These are phyloP conservation scores for Henckelia pumila DNA, from an alignment of 257 asterid species.

Conservation along the genomic window DNA sequence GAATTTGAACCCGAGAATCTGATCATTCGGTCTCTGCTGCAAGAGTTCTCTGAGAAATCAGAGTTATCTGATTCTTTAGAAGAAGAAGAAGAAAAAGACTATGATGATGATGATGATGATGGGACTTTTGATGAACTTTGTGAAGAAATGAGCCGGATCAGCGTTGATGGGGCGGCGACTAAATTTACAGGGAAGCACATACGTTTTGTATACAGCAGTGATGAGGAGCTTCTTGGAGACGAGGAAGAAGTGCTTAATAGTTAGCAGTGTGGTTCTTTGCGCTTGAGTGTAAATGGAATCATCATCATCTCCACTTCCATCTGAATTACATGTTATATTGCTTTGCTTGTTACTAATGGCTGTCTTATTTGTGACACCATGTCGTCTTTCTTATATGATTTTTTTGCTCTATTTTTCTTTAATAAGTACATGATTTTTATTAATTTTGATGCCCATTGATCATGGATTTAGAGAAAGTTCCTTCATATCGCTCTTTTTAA, in stretches of 20 bases:
- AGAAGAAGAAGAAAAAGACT: too few relatives aligned
- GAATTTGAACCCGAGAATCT: constrained; percentile 36
- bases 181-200: constrained; percentile 62
- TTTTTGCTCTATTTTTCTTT: background rate
- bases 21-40: constrained; percentile 71
- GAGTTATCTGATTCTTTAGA: constrained; percentile 32
- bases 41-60: constrained; percentile 71
- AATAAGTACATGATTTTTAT: background rate
- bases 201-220: too few relatives aligned
- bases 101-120: constrained; percentile 20
- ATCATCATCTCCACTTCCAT: too few relatives aligned
- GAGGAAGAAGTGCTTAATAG: constrained; percentile 32
- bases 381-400: too few relatives aligned
- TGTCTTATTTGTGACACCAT: too few relatives aligned
- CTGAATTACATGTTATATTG: too few relatives aligned
- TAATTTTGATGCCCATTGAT: background rate
- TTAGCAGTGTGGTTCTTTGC: too few relatives aligned
- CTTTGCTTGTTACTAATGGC: too few relatives aligned
- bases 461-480: background rate
- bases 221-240: constrained; percentile 59
- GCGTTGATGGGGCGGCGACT: constrained; percentile 36
- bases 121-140: constrained; percentile 58
- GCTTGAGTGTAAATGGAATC: too few relatives aligned
- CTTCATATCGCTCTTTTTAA: too few relatives aligned
- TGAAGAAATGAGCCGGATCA: constrained; percentile 61